These are phyloP conservation scores for Penicillium daleae DNA, from an alignment of 495 filamentous ascomycete species.

Conservation along the genomic window DNA sequence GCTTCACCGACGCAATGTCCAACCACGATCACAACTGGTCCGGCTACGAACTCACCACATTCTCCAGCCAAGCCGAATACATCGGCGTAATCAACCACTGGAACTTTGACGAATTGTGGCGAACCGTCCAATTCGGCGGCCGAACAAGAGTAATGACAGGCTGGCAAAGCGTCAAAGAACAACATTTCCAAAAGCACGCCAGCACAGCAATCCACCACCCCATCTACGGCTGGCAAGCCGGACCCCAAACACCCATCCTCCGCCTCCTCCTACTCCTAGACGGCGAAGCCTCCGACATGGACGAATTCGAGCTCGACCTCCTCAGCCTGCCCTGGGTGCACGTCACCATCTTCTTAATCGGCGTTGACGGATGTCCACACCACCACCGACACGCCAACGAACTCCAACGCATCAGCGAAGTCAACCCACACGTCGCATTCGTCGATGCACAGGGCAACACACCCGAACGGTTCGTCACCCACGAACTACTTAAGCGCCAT, in stretches of 20 bases:
- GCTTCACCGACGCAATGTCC: slow-evolving; percentile 49
- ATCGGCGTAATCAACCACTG: slow-evolving; percentile 44
- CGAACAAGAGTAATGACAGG: slow-evolving; percentile 50
- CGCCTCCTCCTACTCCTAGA: slow-evolving; percentile 48
- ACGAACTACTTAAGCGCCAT: slow-evolving; percentile 53
- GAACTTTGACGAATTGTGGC: slow-evolving; percentile 45
- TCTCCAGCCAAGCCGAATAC: slow-evolving; percentile 39
- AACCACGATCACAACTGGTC: slow-evolving; percentile 44
- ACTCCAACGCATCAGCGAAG: slow-evolving; percentile 49
- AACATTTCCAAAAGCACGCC: slow-evolving; percentile 52
- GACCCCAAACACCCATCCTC: slow-evolving; percentile 48
- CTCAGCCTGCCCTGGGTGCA: slow-evolving; percentile 51
- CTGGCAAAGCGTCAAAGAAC: slow-evolving; percentile 53
- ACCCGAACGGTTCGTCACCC: slow-evolving; percentile 50
- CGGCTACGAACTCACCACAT: slow-evolving; percentile 50
- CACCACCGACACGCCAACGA: slow-evolving; percentile 55
- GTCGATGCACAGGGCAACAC: slow-evolving; percentile 54
- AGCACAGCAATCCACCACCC: slow-evolving; percentile 50
- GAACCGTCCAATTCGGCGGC: slow-evolving; percentile 40
- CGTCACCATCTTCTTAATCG: slow-evolving; percentile 54
- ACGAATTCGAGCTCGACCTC: slow-evolving; percentile 54
- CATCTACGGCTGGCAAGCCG: slow-evolving; percentile 54
- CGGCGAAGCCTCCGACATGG: slow-evolving; percentile 53
- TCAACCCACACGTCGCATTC: slow-evolving; percentile 52
- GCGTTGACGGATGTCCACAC: slow-evolving; percentile 52